These are phyloP conservation scores for Phoenix roebelenii DNA, from an alignment of 176 grass and related monocot species.

Conservation along the genomic window DNA sequence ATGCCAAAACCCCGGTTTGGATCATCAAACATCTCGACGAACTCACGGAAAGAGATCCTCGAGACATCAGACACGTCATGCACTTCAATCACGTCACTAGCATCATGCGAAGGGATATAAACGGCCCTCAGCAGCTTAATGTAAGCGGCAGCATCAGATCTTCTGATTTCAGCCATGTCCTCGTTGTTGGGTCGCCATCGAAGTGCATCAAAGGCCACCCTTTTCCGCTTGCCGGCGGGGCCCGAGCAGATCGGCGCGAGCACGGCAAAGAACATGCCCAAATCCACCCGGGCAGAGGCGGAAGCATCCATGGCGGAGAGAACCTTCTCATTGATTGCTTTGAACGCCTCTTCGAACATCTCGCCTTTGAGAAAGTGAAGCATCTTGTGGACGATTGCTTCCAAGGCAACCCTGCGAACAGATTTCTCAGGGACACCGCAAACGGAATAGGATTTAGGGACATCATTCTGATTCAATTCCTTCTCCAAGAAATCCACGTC, in stretches of 20 bases:
- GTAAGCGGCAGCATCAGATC: constrained; percentile 68
- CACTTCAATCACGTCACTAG: constrained; percentile 84
- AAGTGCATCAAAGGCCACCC: constrained; percentile 75
- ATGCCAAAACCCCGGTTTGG: constrained; percentile 92
- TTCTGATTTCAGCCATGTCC: constrained; percentile 53
- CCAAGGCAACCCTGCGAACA: constrained; percentile 80
- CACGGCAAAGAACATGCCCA: constrained; percentile 93
- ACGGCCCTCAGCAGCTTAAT: constrained; percentile 73
- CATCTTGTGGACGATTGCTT: constrained; percentile 74
- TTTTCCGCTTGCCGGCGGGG: constrained; percentile 52
- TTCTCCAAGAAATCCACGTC: constrained; percentile 62
- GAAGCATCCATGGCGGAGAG: constrained; percentile 75
- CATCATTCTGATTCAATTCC: constrained; percentile 92
- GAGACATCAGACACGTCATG: constrained; percentile 92
- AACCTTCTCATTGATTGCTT: constrained; percentile 84
- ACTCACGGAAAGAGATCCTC: constrained; percentile 81
- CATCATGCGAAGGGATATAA: constrained; percentile 71
- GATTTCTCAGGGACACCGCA: constrained; percentile 71
- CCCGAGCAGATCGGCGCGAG: constrained; percentile 81
- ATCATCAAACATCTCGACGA: constrained; percentile 97
- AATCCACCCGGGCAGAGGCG: constrained; percentile 75
- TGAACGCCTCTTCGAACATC: constrained; percentile 80
- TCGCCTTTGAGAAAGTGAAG: constrained; percentile 86
- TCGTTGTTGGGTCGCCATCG: constrained; percentile 76
- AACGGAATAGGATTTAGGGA: constrained; percentile 87